Base-by-base conservation (phyloP, 805 yeast species). In the Pichia phayaonensis region DNA sequence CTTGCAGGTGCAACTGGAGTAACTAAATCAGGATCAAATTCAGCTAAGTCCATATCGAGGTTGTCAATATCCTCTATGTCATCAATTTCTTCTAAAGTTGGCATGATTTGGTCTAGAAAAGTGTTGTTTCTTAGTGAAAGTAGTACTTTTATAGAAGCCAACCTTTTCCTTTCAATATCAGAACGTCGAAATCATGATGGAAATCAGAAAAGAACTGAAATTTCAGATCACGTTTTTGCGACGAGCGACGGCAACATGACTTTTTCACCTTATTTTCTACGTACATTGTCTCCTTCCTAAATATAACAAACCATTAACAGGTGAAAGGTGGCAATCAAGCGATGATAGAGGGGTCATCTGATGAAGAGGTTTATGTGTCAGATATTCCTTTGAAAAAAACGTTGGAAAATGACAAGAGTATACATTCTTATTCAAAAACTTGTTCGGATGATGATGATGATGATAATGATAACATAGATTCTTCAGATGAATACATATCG, bases 1-100 rank as follows among this genome's bases (percentile, higher is more conserved):
- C 76, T 73, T 45, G 68, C 69, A 21, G 90, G 89, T 1, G 90
- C 90, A 22, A 84, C 68, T 8, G 92, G 86, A 0, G 92, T 83
- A 41, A 66, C 74, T 55, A 85, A 68, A 40, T 69, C 66, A 23
- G 84, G 90, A 67, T 90, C 97, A 56, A 89, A 85, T 70, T 92
- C 95, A 4, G 95, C 95, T 26, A 90, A 73, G 68, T 90, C 97
- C 86, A 88, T 84, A 60, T 92, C 97, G 81, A 89, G 74, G 70
- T 90, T 83, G 41, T 90, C 97, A 68, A 92, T 81, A 59, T 84
- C 90, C 56, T 87, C 95, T 61, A 81, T 86, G 64, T 84, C 90
- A 50, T 72, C 74, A 51, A 86, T 81, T 59, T 85, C 90, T 64
- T 86, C 95, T 50, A 86, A 65, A 34, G 71, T 72, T 13, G 95